These are phyloP conservation scores for Tuber magnatum DNA, from an alignment of 495 filamentous ascomycete genomes.

Conservation along the genomic window DNA sequence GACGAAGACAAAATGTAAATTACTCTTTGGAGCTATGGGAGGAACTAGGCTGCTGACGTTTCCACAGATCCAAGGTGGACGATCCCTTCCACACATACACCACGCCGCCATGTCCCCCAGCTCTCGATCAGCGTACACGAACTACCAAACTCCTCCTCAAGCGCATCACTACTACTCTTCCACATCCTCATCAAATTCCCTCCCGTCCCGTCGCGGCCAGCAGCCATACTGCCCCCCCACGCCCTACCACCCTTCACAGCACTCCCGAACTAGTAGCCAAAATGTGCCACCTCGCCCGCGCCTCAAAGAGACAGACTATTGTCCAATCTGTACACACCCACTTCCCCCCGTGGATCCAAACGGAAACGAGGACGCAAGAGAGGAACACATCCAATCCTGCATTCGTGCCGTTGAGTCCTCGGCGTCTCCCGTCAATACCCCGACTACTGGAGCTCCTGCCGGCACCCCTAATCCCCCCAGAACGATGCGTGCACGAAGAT, in stretches of 20 bases:
- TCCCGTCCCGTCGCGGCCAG: conserved; percentile 34
- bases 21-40: neutral
- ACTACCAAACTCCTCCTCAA: conserved; percentile 5
- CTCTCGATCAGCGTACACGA: neutral
- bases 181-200: conserved; percentile 31
- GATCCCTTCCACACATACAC: conserved; percentile 17
- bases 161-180: conserved; percentile 22
- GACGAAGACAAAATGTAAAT: neutral
- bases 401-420: conserved; percentile 48
- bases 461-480: neutral
- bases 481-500: conserved; percentile 16
- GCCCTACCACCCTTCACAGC: conserved; percentile 36
- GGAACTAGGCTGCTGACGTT: neutral
- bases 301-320: conserved; percentile 76
- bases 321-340: conserved; percentile 73
- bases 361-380: conserved; percentile 57
- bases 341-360: conserved; percentile 62
- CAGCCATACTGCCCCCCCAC: conserved; percentile 27
- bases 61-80: conserved; percentile 16
- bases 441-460: neutral
- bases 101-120: conserved; percentile 10
- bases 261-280: conserved; percentile 21
- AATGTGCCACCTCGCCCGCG: conserved; percentile 37
- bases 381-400: conserved; percentile 70
- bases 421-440: conserved; percentile 3